Evolutionary conservation across 192 early-diverging fungal species (phyloP).

Genomic region (Irineochytrium annulatum): DNA sequence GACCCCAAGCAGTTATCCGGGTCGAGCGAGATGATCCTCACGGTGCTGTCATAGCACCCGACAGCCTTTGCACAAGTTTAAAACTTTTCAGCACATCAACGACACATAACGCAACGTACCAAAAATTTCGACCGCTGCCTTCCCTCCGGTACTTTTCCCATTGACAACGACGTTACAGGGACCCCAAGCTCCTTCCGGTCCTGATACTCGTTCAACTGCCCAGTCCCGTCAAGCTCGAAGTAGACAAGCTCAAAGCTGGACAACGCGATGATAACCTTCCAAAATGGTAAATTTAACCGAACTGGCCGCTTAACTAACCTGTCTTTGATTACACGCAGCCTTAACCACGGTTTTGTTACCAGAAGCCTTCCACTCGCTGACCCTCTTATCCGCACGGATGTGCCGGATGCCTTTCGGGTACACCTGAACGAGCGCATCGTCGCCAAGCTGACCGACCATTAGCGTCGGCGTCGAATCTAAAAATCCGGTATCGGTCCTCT

Average conservation of each 20-base stretch:
- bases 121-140: slow-evolving; percentile 70
- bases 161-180: slow-evolving; percentile 68
- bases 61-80: slow-evolving; percentile 61
- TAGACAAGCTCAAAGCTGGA: slow-evolving; percentile 82
- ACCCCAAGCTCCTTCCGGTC: slow-evolving; percentile 69
- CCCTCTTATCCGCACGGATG: slow-evolving; percentile 79
- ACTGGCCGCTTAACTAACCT: slow-evolving; percentile 16
- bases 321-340: slow-evolving; percentile 79
- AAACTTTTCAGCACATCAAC: background rate
- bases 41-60: slow-evolving; percentile 88
- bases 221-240: slow-evolving; percentile 84
- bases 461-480: slow-evolving; percentile 79
- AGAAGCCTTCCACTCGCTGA: slow-evolving; percentile 92
- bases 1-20: slow-evolving; percentile 72
- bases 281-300: background rate
- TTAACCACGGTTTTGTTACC: slow-evolving; percentile 64
- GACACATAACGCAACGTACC: slow-evolving; percentile 16
- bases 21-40: slow-evolving; percentile 82
- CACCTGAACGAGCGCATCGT: slow-evolving; percentile 71
- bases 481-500: slow-evolving; percentile 89
- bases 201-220: slow-evolving; percentile 84
- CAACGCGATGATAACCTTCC: slow-evolving; percentile 71
- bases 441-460: slow-evolving; percentile 75
- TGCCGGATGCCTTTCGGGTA: slow-evolving; percentile 89
- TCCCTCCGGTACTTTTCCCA: slow-evolving; percentile 76